Conservation (phyloP, 2,329 filamentous ascomycete genomes). For the Fusarium paranaense region DNA sequence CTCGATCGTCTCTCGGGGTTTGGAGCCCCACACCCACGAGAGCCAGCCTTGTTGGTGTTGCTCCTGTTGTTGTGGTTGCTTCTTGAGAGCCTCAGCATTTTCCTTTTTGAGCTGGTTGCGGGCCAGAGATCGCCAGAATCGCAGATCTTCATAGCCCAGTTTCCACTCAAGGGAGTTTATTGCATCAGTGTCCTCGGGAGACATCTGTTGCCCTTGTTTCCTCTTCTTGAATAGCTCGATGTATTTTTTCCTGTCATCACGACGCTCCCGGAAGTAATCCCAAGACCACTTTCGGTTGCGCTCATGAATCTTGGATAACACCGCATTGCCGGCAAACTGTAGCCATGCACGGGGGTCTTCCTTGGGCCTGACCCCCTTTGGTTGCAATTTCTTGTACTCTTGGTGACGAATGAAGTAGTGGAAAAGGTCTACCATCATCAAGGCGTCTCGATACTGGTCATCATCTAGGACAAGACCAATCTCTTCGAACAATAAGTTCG, state of each 20-base stretch:
- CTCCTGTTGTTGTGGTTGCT: slow-evolving; percentile 64
- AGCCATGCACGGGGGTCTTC: slow-evolving; percentile 95
- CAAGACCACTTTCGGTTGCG: slow-evolving; percentile 94
- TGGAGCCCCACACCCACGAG: slow-evolving; percentile 90
- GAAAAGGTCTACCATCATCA: slow-evolving; percentile 99
- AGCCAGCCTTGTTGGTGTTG: slow-evolving; percentile 87
- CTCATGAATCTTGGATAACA: slow-evolving; percentile 94
- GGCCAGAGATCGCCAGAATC: slow-evolving; percentile 96
- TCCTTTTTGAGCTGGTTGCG: slow-evolving; percentile 96
- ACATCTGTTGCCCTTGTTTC: slow-evolving; percentile 79
- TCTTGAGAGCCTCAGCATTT: slow-evolving; percentile 87
- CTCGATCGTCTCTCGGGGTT: slow-evolving; percentile 71
- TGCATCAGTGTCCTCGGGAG: slow-evolving; percentile 76
- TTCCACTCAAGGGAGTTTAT: slow-evolving; percentile 85
- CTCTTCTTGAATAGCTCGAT: slow-evolving; percentile 97
- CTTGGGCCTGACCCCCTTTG: slow-evolving; percentile 82
- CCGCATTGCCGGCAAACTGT: slow-evolving; percentile 87
- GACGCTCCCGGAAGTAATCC: slow-evolving; percentile 92
- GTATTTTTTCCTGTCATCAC: slow-evolving; percentile 89
- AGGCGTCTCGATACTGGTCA: slow-evolving; percentile 93
- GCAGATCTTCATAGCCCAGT: slow-evolving; percentile 91
- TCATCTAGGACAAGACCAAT: slow-evolving; percentile 98
- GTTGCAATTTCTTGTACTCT: slow-evolving; percentile 93
- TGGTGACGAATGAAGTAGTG: slow-evolving; percentile 98
- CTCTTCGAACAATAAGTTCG: slow-evolving; percentile 92